These are phyloP conservation scores for Backusella tarrabulga DNA, from an alignment of 192 early-diverging fungal species.

Conservation along the genomic window DNA sequence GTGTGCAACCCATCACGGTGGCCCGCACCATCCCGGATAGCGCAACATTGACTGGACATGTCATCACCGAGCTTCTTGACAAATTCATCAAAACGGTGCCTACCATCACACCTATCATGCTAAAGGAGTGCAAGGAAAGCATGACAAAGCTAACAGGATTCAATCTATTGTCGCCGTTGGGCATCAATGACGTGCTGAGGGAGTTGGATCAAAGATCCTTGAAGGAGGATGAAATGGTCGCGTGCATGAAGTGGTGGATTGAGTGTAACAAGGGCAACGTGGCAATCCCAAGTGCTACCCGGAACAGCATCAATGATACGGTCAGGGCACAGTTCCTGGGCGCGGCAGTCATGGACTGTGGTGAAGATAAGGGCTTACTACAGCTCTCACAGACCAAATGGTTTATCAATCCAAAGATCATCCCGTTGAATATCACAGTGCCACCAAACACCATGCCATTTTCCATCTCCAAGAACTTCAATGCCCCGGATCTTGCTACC, in stretches of 20 bases:
- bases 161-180: conserved; percentile 48
- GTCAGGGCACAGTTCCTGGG: conserved; percentile 41
- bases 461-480: conserved; percentile 63
- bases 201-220: conserved; percentile 64
- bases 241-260: conserved; percentile 79
- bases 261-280: conserved; percentile 36
- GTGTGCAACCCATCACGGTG: conserved; percentile 48
- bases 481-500: conserved; percentile 50
- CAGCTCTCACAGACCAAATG: conserved; percentile 53
- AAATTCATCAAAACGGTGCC: conserved; percentile 68
- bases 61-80: conserved; percentile 59
- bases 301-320: background rate
- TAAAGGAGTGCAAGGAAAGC: conserved; percentile 54
- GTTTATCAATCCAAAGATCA: conserved; percentile 66
- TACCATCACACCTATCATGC: conserved; percentile 48
- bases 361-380: conserved; percentile 28
- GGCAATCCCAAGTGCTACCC: conserved; percentile 31
- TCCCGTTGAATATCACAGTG: conserved; percentile 59
- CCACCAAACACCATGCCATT: conserved; percentile 62
- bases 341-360: conserved; percentile 45
- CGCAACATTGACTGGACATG: background rate
- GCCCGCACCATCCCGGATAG: conserved; percentile 42
- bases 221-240: conserved; percentile 55
- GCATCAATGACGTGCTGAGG: conserved; percentile 59
- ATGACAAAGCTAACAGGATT: conserved; percentile 49